Evolutionary conservation across 495 filamentous ascomycete species (phyloP).

Genomic region (Parachaetomium inaequale): DNA sequence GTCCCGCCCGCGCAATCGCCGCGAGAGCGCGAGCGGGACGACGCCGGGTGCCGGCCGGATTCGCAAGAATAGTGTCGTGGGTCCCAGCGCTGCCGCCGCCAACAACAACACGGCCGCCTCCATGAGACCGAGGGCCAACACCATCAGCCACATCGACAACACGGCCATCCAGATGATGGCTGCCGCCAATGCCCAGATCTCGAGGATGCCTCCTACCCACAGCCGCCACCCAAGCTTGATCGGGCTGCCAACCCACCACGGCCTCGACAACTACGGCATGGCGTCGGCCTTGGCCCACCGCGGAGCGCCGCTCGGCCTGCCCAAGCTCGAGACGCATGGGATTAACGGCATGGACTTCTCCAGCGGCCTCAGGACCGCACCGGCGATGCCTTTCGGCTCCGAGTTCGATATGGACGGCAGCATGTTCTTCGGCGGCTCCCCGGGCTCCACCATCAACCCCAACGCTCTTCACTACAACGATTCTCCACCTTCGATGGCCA

Average conservation of each 20-base stretch:
- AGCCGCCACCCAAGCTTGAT: constrained; percentile 64
- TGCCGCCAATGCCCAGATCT: constrained; percentile 48
- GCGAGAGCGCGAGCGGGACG: constrained; percentile 83
- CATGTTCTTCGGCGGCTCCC: constrained; percentile 60
- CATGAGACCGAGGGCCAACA: constrained; percentile 91
- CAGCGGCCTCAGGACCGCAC: constrained; percentile 73
- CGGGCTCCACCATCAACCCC: constrained; percentile 81
- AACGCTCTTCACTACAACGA: constrained; percentile 91
- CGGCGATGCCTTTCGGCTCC: constrained; percentile 64
- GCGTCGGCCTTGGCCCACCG: constrained; percentile 61
- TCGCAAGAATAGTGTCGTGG: constrained; percentile 88
- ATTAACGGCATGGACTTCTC: constrained; percentile 54
- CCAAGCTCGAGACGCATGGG: constrained; percentile 79
- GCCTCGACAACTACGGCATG: constrained; percentile 58
- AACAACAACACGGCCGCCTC: constrained; percentile 44
- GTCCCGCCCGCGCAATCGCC: constrained; percentile 77
- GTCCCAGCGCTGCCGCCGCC: constrained; percentile 41
- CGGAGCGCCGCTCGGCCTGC: constrained; percentile 61
- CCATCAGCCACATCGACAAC: constrained; percentile 90
- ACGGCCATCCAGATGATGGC: constrained; percentile 68
- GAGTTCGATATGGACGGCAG: constrained; percentile 72
- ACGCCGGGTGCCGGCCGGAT: constrained; percentile 64
- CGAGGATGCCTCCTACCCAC: constrained; percentile 52
- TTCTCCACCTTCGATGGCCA: constrained; percentile 67
- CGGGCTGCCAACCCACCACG: constrained; percentile 61